Evolutionary conservation across 495 filamentous ascomycete genomes (phyloP).

Genomic region (Talaromyces borbonicus): DNA sequence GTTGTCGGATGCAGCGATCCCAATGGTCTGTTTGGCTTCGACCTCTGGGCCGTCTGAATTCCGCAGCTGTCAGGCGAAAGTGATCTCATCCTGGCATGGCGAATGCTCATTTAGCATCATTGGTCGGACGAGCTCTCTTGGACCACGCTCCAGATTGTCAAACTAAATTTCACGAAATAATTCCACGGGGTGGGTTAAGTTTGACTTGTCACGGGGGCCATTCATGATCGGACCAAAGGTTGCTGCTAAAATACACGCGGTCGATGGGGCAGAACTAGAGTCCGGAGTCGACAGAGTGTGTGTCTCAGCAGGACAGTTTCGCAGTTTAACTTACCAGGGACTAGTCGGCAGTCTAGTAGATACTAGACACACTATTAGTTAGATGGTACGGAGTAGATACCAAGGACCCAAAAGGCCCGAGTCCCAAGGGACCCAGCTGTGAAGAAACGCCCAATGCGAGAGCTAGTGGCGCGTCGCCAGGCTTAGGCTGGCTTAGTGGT

Average conservation of each 20-base stretch:
- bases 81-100: too few species aligned
- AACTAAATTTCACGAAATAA: too few species aligned
- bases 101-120: conserved; percentile 1
- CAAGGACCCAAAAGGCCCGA: not conserved
- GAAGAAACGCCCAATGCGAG: conserved; percentile 2
- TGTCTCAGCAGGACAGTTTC: too few species aligned
- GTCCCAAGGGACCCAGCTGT: not conserved
- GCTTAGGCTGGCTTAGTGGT: too few species aligned
- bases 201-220: conserved; percentile 4
- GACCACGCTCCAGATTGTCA: not conserved
- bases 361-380: too few species aligned
- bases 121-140: too few species aligned
- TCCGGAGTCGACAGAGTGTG: conserved; percentile 1
- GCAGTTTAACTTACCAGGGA: too few species aligned
- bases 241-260: not conserved
- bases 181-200: not conserved
- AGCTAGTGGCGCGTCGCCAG: not conserved
- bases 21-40: not conserved
- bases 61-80: not conserved
- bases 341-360: too few species aligned
- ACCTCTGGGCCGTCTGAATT: not conserved
- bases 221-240: too few species aligned
- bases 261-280: conserved; percentile 1
- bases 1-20: not conserved
- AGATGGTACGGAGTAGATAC: too few species aligned